Evolutionary conservation across 805 yeast genomes (phyloP).

Genomic region (Saccharomyces kudriavzevii): DNA sequence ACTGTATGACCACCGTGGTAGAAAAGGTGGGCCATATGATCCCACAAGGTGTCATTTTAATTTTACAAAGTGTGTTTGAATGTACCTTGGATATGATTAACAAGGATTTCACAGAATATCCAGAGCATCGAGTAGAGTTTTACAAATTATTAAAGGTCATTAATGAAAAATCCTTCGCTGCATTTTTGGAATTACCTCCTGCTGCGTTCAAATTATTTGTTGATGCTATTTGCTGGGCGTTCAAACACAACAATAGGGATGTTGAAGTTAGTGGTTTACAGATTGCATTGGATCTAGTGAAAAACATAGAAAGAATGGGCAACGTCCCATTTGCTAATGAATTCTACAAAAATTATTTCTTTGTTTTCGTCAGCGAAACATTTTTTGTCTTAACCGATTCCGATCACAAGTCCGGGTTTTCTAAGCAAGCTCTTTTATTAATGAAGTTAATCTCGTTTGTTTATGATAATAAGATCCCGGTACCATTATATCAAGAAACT

Average conservation of each 20-base stretch:
- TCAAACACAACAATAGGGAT: conserved; percentile 94
- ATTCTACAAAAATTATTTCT: conserved; percentile 81
- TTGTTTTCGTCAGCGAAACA: conserved; percentile 83
- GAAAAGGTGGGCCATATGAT: conserved; percentile 79
- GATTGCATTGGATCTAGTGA: conserved; percentile 72
- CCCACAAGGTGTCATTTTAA: conserved; percentile 80
- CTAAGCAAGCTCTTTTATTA: conserved; percentile 74
- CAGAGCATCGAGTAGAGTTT: conserved; percentile 95
- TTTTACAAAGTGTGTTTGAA: conserved; percentile 85
- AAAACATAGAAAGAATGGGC: conserved; percentile 74
- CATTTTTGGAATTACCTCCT: conserved; percentile 80
- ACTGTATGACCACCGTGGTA: conserved; percentile 88
- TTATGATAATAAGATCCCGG: conserved; percentile 62
- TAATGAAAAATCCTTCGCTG: conserved; percentile 75
- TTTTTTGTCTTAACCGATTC: conserved; percentile 91
- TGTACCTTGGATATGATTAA: conserved; percentile 93
- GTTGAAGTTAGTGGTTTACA: conserved; percentile 89
- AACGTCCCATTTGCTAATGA: conserved; percentile 65
- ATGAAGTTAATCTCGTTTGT: conserved; percentile 79
- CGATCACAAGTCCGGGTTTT: conserved; percentile 95
- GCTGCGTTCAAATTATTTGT: conserved; percentile 85
- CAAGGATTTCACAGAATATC: conserved; percentile 91
- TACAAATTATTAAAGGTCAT: conserved; percentile 84
- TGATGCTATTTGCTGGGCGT: conserved; percentile 96
- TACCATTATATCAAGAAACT: conserved; percentile 71